These are phyloP conservation scores for Dioscorea dumetorum DNA, from an alignment of 106 monocot genomes.

Conservation along the genomic window DNA sequence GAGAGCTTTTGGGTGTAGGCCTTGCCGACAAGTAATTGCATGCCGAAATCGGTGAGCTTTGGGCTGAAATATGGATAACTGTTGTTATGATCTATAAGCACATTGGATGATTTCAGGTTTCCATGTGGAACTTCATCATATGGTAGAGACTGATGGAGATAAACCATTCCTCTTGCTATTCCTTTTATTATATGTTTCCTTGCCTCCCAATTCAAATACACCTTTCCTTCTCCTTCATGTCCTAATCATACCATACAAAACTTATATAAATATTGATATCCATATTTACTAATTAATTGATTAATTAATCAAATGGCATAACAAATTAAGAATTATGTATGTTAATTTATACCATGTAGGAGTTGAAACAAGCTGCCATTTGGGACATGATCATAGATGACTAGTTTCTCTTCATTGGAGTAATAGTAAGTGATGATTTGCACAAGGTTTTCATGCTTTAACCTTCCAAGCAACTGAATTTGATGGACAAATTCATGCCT, in stretches of 20 bases:
- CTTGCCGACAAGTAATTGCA: constrained; percentile 26
- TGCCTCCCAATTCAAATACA: constrained; percentile 35
- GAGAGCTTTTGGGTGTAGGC: constrained; percentile 14
- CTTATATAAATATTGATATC: not conserved
- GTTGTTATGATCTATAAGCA: constrained; percentile 12
- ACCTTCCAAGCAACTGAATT: constrained; percentile 35
- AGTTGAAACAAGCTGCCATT: constrained; percentile 43
- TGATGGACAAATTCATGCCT: constrained; percentile 34
- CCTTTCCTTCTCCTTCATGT: constrained; percentile 42
- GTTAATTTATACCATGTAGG: constrained; percentile 42
- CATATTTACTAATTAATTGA: not conserved
- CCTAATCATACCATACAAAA: constrained; percentile 7
- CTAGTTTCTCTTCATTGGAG: constrained; percentile 44
- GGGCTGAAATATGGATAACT: constrained; percentile 4
- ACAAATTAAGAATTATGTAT: not conserved
- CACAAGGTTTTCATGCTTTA: constrained; percentile 42
- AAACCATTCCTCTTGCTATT: constrained; percentile 32
- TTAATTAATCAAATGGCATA: not conserved
- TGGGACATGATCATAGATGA: constrained; percentile 30
- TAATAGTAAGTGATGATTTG: constrained; percentile 35
- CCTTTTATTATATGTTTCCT: constrained; percentile 32
- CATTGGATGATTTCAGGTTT: constrained; percentile 49
- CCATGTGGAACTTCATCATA: constrained; percentile 38
- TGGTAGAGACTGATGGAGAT: constrained; percentile 38
- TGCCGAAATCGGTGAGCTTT: constrained; percentile 42